phyloP scores from a whole-genome alignment of 2,329 filamentous ascomycete species.

The Lachnellula suecica region DNA sequence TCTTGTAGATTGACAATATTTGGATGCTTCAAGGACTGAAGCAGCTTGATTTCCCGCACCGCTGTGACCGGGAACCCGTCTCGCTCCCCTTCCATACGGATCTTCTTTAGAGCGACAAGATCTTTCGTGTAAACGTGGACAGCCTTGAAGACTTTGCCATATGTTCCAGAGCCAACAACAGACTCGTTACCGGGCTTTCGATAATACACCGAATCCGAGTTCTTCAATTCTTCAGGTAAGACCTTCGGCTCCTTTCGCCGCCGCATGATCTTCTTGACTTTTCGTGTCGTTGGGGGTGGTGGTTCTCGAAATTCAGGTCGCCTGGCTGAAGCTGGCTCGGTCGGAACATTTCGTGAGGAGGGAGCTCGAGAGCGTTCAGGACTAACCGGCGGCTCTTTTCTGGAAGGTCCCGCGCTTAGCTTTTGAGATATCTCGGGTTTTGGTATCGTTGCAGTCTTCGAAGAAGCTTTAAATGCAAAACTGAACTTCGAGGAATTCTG shows the following conservation, averaged over 20 bases:
- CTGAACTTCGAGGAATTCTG: slow-evolving; percentile 70
- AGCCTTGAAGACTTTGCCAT: slow-evolving; percentile 95
- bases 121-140: slow-evolving; percentile 86
- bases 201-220: slow-evolving; percentile 88
- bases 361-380: slow-evolving; percentile 44
- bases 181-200: slow-evolving; percentile 97
- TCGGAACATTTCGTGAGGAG: slow-evolving; percentile 43
- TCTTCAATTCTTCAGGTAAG: slow-evolving; percentile 71
- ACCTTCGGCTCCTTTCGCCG: slow-evolving; percentile 64
- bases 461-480: slow-evolving; percentile 84
- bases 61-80: slow-evolving; percentile 92
- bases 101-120: slow-evolving; percentile 83
- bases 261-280: slow-evolving; percentile 67
- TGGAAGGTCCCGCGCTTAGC: slow-evolving; percentile 53
- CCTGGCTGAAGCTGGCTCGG: slow-evolving; percentile 52
- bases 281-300: slow-evolving; percentile 44
- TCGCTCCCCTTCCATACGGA: slow-evolving; percentile 89
- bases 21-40: slow-evolving; percentile 80
- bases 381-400: slow-evolving; percentile 23
- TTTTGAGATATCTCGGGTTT: slow-evolving; percentile 67
- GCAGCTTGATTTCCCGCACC: slow-evolving; percentile 84
- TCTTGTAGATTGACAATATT: slow-evolving; percentile 85
- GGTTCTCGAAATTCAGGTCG: slow-evolving; percentile 31
- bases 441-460: slow-evolving; percentile 56
- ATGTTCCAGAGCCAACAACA: slow-evolving; percentile 92